These are phyloP conservation scores for Phycomyces nitens DNA, from an alignment of 192 early-diverging fungal species.

Conservation along the genomic window DNA sequence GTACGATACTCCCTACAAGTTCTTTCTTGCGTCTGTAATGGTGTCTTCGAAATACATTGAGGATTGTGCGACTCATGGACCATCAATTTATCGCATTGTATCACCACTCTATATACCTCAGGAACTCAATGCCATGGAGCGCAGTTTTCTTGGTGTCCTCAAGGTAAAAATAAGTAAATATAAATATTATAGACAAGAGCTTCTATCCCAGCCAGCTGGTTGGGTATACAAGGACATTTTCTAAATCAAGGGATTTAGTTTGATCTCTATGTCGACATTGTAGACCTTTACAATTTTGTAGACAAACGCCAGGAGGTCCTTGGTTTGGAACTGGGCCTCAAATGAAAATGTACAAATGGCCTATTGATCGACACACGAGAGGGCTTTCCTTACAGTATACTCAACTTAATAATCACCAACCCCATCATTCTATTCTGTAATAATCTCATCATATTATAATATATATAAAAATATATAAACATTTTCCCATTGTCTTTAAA, in stretches of 20 bases:
- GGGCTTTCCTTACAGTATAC: no score
- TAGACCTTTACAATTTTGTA: constrained; percentile 24
- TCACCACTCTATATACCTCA: constrained; percentile 23
- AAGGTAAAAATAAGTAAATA: constrained; percentile 8
- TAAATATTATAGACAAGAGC: background rate
- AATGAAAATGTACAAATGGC: background rate
- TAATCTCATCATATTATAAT: no score
- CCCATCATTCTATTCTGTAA: no score
- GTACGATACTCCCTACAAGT: constrained; percentile 35
- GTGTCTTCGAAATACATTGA: constrained; percentile 33
- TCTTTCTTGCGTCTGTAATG: constrained; percentile 34
- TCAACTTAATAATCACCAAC: no score
- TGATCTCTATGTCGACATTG: constrained; percentile 29
- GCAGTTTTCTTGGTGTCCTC: constrained; percentile 32
- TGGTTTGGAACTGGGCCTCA: constrained; percentile 17
- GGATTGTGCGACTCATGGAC: constrained; percentile 21
- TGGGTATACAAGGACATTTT: constrained; percentile 1
- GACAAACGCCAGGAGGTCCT: constrained; percentile 21
- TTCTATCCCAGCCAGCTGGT: background rate
- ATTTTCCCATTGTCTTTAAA: no score
- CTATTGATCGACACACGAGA: no score
- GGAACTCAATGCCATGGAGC: constrained; percentile 35
- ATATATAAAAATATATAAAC: no score
- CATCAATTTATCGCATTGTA: constrained; percentile 24
- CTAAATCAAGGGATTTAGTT: constrained; percentile 13